A percentile compares a stretch with the other conserved stretches of the same genome.
These are phyloP conservation scores for Tranzscheliella williamsii DNA, from an alignment of 1,284 basidiomycete species.

Conservation along the genomic window DNA sequence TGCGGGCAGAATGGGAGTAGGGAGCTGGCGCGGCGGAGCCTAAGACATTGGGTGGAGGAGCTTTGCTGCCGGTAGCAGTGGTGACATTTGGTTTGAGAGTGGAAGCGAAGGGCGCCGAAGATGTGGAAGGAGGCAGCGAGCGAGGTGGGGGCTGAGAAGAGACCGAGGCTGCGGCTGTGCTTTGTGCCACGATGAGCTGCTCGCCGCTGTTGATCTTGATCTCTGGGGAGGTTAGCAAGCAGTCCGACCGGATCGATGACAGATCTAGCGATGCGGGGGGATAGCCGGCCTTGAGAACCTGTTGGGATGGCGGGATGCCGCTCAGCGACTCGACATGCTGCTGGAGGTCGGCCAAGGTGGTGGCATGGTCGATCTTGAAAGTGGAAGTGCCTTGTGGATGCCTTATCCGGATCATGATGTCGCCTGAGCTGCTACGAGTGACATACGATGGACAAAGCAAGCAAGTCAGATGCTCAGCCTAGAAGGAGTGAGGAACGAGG, in stretches of 20 bases:
- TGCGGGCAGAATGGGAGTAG: neutral
- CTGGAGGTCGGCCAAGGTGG: conserved; percentile 14
- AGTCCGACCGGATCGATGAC: neutral
- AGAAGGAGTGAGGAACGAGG: too few relatives aligned
- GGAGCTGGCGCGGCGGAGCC: neutral
- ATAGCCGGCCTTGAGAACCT: conserved; percentile 39
- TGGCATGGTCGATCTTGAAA: conserved; percentile 8
- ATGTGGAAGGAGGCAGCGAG: too few relatives aligned
- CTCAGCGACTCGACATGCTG: conserved; percentile 8
- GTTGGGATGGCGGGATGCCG: conserved; percentile 13
- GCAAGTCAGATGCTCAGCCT: too few relatives aligned
- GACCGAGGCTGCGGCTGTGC: neutral
- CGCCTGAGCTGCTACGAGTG: too few relatives aligned
- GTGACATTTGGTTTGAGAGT: neutral
- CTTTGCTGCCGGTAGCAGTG: neutral
- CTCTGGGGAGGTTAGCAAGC: conserved; percentile 1
- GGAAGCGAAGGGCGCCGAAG: too few relatives aligned
- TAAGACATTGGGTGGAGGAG: neutral
- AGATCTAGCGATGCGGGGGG: conserved; percentile 20
- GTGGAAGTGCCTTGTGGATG: conserved; percentile 35
- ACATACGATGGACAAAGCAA: too few relatives aligned
- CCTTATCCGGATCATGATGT: conserved; percentile 37
- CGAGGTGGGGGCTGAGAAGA: too few relatives aligned
- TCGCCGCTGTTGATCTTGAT: conserved; percentile 24
- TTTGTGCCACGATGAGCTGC: conserved; percentile 28